These are phyloP conservation scores for Suzukiozyma palmioleophila DNA, from an alignment of 1,139 yeast genomes.

Conservation along the genomic window DNA sequence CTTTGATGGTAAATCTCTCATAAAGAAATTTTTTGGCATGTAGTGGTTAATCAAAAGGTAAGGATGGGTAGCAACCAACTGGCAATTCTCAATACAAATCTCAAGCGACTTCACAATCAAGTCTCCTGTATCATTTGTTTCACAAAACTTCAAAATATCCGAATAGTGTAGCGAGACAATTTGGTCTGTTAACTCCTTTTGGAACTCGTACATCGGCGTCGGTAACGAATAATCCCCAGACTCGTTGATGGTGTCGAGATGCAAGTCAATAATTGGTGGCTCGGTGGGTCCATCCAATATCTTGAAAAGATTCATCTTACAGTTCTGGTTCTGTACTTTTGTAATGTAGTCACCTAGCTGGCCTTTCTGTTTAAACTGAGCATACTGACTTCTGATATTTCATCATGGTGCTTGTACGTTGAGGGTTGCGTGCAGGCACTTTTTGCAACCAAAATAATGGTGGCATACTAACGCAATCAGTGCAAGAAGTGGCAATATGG, in stretches of 20 bases:
- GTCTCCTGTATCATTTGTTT: conserved; percentile 53
- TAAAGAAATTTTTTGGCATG: conserved; percentile 75
- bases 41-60: conserved; percentile 79
- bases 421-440: too few relatives aligned
- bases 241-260: conserved; percentile 28
- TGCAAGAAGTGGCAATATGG: too few relatives aligned
- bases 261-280: conserved; percentile 65
- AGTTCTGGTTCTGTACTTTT: too few relatives aligned
- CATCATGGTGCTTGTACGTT: too few relatives aligned
- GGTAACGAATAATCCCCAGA: conserved; percentile 78
- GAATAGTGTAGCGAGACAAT: conserved; percentile 87
- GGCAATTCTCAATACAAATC: conserved; percentile 71
- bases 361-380: too few relatives aligned
- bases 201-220: conserved; percentile 85
- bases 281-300: conserved; percentile 84
- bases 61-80: conserved; percentile 84
- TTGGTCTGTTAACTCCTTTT: conserved; percentile 88
- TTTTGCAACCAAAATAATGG: too few relatives aligned
- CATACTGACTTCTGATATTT: too few relatives aligned
- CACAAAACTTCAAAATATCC: conserved; percentile 84
- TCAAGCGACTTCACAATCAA: conserved; percentile 65
- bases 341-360: too few relatives aligned
- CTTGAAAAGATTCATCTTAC: conserved; percentile 64
- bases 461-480: too few relatives aligned
- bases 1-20: conserved; percentile 72